phyloP scores from a whole-genome alignment of 148 eudicot genomes.

The Beta vulgaris region DNA sequence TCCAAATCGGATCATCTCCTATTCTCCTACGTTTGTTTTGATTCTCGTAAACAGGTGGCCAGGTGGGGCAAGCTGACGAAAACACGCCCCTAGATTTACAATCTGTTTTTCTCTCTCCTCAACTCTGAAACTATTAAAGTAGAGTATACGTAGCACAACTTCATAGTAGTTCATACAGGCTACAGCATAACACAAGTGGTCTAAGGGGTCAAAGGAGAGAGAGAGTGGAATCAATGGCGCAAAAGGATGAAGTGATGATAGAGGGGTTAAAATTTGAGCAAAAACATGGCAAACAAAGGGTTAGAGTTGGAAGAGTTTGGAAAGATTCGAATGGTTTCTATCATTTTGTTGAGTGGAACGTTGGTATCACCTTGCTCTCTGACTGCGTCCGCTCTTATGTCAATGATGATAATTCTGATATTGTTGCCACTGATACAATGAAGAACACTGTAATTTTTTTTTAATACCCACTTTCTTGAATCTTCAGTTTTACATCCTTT shows the following conservation, averaged over 20 bases:
- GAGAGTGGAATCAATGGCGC: conserved; percentile 34
- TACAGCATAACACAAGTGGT: too few species aligned
- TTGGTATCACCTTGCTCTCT: conserved; percentile 67
- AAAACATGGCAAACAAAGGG: conserved; percentile 82
- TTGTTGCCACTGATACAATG: conserved; percentile 97
- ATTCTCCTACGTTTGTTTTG: too few species aligned
- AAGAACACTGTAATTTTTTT: conserved; percentile 64
- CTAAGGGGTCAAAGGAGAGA: too few species aligned
- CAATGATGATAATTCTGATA: conserved; percentile 62
- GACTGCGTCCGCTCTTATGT: conserved; percentile 64
- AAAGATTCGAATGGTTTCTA: conserved; percentile 44
- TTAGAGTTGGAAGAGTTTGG: conserved; percentile 89
- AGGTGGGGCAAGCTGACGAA: too few species aligned
- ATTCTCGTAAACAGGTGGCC: too few species aligned
- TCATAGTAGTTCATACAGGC: too few species aligned
- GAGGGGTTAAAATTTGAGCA: conserved; percentile 60
- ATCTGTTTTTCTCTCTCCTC: too few species aligned
- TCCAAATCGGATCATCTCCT: too few species aligned
- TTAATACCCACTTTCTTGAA: neutral
- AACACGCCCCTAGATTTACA: too few species aligned
- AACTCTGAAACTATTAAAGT: too few species aligned
- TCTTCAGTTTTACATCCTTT: neutral
- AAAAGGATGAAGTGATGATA: conserved; percentile 14
- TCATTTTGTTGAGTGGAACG: conserved; percentile 76
- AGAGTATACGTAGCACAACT: too few species aligned